phyloP scores from a whole-genome alignment of 495 filamentous ascomycete species.

The Aspergillus sparsus region DNA sequence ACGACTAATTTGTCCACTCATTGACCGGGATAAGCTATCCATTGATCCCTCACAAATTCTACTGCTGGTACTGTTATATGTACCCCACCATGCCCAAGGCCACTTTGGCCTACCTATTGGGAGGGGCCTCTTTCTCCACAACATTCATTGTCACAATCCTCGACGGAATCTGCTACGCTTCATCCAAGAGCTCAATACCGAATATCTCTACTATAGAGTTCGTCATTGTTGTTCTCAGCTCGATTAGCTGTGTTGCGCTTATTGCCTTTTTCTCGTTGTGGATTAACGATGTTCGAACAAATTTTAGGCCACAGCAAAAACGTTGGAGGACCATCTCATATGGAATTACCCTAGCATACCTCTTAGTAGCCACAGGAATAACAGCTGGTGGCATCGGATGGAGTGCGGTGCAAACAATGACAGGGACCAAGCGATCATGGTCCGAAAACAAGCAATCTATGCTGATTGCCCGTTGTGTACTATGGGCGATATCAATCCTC shows the following conservation, averaged over 20 bases:
- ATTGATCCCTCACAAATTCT: neutral
- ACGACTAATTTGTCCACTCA: neutral
- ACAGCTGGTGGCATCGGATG: slow-evolving; percentile 36
- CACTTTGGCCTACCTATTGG: slow-evolving; percentile 30
- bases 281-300: slow-evolving; percentile 26
- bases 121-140: slow-evolving; percentile 29
- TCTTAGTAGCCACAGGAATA: slow-evolving; percentile 32
- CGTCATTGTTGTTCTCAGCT: slow-evolving; percentile 32
- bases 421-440: slow-evolving; percentile 1
- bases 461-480: slow-evolving; percentile 34
- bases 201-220: slow-evolving; percentile 25
- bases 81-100: slow-evolving; percentile 22
- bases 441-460: slow-evolving; percentile 18
- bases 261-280: slow-evolving; percentile 30
- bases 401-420: slow-evolving; percentile 22
- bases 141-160: slow-evolving; percentile 37
- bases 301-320: slow-evolving; percentile 16
- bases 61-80: neutral
- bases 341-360: slow-evolving; percentile 29
- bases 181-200: slow-evolving; percentile 25
- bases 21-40: too few relatives aligned
- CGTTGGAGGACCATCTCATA: slow-evolving; percentile 28
- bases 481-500: slow-evolving; percentile 41
- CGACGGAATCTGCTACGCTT: slow-evolving; percentile 37
- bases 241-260: slow-evolving; percentile 32